Evolutionary conservation across 202 grass and related monocot species (phyloP), one percentile per base, ranked within the genome.

Genomic region (Eragrostis tef): DNA sequence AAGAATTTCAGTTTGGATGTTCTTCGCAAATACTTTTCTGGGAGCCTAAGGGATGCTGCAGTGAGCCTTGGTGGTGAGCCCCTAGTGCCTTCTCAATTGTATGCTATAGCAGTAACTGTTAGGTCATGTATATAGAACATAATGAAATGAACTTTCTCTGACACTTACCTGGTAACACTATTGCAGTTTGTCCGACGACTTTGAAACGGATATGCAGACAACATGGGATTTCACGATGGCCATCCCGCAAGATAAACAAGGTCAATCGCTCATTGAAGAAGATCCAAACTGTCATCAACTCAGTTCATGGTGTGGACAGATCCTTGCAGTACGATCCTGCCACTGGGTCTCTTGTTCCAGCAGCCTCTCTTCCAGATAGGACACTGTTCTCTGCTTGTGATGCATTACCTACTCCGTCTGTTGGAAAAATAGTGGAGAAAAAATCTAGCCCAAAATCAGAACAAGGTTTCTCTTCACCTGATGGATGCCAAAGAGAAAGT

Each of bases 171-270:
- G 48, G 83, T 78, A 41, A 74, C 82, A 64, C 43, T 62, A 9
- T 74, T 67, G 74, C 92, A 99, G 96, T 99, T 89, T 99, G 96
- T 75, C 96, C 96, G 63, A 99, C 96, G 41, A 99, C 96, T 57
- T 86, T 99, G 72, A 99, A 99, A 74, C 78, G 93, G 62, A 96
- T 99, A 87, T 99, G 96, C 85, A 87, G 93, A 59, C 89, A 93
- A 69, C 88, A 99, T 81, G 96, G 96, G 56, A 99, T 99, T 57
- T 84, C 78, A 4, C 90, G 96, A 90, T 99, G 96, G 96, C 96
- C 96, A 69, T 99, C 96, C 79, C 92, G 96, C 36, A 93, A 99
- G 81, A 99, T 99, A 87, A 99, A 96, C 77, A 99, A 99, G 80
- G 96, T 99, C 29, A 96, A 99, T 50, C 90, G 86, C 84, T 99